phyloP scores from a whole-genome alignment of 2,329 filamentous ascomycete genomes.

The Aspergillus sclerotialis region DNA sequence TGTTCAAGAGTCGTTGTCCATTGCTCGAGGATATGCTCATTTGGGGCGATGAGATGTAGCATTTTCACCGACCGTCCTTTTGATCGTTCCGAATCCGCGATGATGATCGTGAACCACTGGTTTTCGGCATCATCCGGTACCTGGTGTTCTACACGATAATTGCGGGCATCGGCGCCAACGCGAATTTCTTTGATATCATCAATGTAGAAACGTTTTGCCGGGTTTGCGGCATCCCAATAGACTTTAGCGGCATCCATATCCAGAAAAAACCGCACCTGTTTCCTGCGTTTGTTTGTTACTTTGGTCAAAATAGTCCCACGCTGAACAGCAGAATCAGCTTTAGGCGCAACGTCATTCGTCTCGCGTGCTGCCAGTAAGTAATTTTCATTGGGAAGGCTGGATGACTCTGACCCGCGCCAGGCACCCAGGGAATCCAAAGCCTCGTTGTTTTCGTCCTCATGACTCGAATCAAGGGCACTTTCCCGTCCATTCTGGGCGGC shows the following conservation, averaged over 20 bases:
- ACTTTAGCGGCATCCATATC: slow-evolving; percentile 81
- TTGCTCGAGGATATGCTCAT: slow-evolving; percentile 61
- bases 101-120: slow-evolving; percentile 86
- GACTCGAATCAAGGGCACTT: slow-evolving; percentile 36
- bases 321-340: slow-evolving; percentile 69
- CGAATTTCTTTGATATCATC: slow-evolving; percentile 93
- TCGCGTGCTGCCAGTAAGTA: slow-evolving; percentile 26
- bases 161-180: slow-evolving; percentile 72
- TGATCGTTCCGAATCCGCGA: slow-evolving; percentile 68
- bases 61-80: slow-evolving; percentile 66
- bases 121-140: slow-evolving; percentile 60
- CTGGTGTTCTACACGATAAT: slow-evolving; percentile 79
- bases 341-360: slow-evolving; percentile 48
- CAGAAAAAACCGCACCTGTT: slow-evolving; percentile 67
- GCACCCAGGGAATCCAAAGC: slow-evolving; percentile 37
- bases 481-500: slow-evolving; percentile 50
- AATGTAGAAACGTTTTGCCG: slow-evolving; percentile 81
- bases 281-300: slow-evolving; percentile 74
- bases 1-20: slow-evolving; percentile 82
- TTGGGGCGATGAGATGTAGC: slow-evolving; percentile 78
- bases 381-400: slow-evolving; percentile 32
- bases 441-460: slow-evolving; percentile 37
- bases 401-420: slow-evolving; percentile 35
- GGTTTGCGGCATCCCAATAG: slow-evolving; percentile 72
- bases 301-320: slow-evolving; percentile 74